Percentiles rank a stretch among this genome's conserved stretches.
phyloP scores from a whole-genome alignment of 495 filamentous ascomycete species.

The Aspergillus nanangensis region DNA sequence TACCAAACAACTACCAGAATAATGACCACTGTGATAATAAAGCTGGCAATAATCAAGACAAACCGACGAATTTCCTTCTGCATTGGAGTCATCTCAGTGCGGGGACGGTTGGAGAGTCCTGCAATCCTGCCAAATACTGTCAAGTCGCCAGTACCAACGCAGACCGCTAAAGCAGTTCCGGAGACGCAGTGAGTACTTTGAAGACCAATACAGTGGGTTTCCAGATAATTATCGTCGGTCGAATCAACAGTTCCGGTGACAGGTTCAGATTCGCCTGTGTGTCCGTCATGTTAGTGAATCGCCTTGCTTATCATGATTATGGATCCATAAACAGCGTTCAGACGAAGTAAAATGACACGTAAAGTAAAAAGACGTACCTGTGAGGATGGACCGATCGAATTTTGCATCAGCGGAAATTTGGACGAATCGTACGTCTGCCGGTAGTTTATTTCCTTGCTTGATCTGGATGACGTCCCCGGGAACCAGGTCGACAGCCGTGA shows the following conservation, averaged over 20 bases:
- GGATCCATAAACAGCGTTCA: no score
- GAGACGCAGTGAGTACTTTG: conserved; percentile 62
- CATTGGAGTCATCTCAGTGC: conserved; percentile 52
- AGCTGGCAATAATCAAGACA: conserved; percentile 53
- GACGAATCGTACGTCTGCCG: conserved; percentile 65
- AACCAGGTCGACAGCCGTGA: conserved; percentile 53
- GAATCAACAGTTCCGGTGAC: conserved; percentile 50
- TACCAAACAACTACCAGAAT: conserved; percentile 58
- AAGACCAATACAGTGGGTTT: conserved; percentile 65
- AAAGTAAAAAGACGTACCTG: conserved; percentile 37
- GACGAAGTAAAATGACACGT: conserved; percentile 1
- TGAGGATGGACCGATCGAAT: conserved; percentile 66
- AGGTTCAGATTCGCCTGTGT: conserved; percentile 58
- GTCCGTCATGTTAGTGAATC: no score
- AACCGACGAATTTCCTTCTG: conserved; percentile 64
- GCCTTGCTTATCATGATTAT: no score
- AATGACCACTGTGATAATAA: conserved; percentile 51
- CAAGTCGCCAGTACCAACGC: conserved; percentile 53
- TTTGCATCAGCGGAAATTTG: conserved; percentile 57
- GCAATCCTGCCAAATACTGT: conserved; percentile 65
- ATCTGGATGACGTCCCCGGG: conserved; percentile 62
- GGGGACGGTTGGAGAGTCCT: conserved; percentile 55
- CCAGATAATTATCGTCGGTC: conserved; percentile 65
- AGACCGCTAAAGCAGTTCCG: conserved; percentile 54
- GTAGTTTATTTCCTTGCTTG: conserved; percentile 61